phyloP scores from a whole-genome alignment of 306 rosid species.

The Boehmeria nivea region DNA sequence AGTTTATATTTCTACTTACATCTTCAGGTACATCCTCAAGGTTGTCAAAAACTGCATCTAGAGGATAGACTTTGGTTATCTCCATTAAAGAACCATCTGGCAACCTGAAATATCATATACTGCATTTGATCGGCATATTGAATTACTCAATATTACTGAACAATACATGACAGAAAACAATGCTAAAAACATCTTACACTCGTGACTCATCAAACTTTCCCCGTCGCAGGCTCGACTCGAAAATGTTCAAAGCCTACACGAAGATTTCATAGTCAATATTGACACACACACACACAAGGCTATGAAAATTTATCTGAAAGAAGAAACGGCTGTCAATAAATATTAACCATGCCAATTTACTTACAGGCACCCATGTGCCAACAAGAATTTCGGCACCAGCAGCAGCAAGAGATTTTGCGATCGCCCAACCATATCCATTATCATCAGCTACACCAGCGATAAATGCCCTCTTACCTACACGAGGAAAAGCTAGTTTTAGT shows the following conservation, averaged over 20 bases:
- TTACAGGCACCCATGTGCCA: conserved; percentile 99
- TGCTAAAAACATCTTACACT: conserved; percentile 35
- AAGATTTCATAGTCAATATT: conserved; percentile 15
- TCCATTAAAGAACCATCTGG: conserved; percentile 89
- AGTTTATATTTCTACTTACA: conserved; percentile 39
- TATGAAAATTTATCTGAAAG: neutral
- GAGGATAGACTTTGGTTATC: conserved; percentile 82
- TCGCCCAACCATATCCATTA: conserved; percentile 97
- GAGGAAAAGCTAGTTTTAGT: neutral
- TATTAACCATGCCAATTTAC: conserved; percentile 24
- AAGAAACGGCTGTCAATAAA: too few relatives aligned
- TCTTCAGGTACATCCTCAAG: conserved; percentile 94
- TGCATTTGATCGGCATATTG: conserved; percentile 19
- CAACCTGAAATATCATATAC: conserved; percentile 47
- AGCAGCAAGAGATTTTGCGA: conserved; percentile 97
- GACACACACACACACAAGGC: neutral
- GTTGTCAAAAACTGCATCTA: conserved; percentile 88
- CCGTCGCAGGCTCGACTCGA: conserved; percentile 86
- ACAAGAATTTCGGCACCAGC: conserved; percentile 97
- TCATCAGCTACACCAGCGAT: conserved; percentile 98
- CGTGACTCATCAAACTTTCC: conserved; percentile 94
- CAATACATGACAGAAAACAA: conserved; percentile 5
- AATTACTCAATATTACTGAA: conserved; percentile 5
- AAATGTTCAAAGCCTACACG: conserved; percentile 82
- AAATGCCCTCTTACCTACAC: conserved; percentile 84